A percentile compares a stretch with the other conserved stretches of the same genome.
These are phyloP conservation scores for Scedosporium minutisporum DNA, from an alignment of 2,329 filamentous ascomycete species.

Conservation along the genomic window DNA sequence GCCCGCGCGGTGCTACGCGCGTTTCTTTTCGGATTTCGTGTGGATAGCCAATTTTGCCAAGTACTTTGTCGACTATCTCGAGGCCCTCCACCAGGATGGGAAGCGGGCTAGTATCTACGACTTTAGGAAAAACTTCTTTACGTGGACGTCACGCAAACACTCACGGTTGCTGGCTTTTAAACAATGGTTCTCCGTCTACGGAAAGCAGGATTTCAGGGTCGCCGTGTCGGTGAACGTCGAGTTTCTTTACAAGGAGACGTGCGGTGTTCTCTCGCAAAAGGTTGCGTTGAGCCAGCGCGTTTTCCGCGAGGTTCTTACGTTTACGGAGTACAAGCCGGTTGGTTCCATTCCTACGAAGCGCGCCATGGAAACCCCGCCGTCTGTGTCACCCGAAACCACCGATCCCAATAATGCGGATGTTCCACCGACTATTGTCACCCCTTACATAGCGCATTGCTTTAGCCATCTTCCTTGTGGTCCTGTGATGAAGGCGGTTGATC, in stretches of 20 bases:
- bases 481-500: conserved; percentile 30
- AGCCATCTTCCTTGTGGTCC: conserved; percentile 49
- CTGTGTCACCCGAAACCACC: too few species aligned
- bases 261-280: conserved; percentile 31
- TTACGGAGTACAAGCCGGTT: conserved; percentile 23
- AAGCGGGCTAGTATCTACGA: conserved; percentile 37
- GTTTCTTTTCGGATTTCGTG: conserved; percentile 53
- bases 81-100: conserved; percentile 18
- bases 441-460: conserved; percentile 58
- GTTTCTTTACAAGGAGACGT: conserved; percentile 58
- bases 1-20: conserved; percentile 50
- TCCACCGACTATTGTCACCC: conserved; percentile 55
- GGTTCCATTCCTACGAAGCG: not conserved
- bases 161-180: conserved; percentile 28
- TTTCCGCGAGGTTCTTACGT: conserved; percentile 41
- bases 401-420: not conserved
- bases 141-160: conserved; percentile 45
- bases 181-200: conserved; percentile 43
- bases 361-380: too few species aligned
- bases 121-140: conserved; percentile 48
- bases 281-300: conserved; percentile 30
- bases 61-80: conserved; percentile 60
- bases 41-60: conserved; percentile 67
- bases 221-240: conserved; percentile 48
- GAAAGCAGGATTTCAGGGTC: conserved; percentile 50